Conservation (phyloP, 306 rosid species). For the Parietaria judaica region DNA sequence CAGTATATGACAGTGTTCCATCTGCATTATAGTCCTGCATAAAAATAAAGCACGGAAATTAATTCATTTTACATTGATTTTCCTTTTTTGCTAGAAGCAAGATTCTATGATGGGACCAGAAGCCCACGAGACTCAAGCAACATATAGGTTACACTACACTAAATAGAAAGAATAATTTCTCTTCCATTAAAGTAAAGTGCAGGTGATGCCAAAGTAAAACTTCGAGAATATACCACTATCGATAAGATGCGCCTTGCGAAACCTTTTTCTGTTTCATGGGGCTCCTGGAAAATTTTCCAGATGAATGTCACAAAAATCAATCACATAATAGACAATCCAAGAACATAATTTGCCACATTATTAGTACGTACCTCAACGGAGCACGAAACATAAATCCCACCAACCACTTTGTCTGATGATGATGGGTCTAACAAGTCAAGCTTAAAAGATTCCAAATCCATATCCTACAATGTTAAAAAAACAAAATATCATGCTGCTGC, state of each 20-base stretch:
- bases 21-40: slow-evolving; percentile 84
- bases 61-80: slow-evolving; percentile 2
- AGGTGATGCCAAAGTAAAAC: not conserved
- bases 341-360: not conserved
- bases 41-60: slow-evolving; percentile 16
- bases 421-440: slow-evolving; percentile 74
- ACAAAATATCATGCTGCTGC: not conserved
- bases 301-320: slow-evolving; percentile 21
- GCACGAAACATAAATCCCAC: slow-evolving; percentile 64
- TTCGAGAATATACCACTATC: slow-evolving; percentile 64
- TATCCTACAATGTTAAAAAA: slow-evolving; percentile 44
- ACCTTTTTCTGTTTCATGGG: slow-evolving; percentile 72
- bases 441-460: slow-evolving; percentile 40
- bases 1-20: slow-evolving; percentile 73
- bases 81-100: not conserved
- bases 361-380: slow-evolving; percentile 58
- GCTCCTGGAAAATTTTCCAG: slow-evolving; percentile 56
- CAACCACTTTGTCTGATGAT: slow-evolving; percentile 52
- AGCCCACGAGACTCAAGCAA: no score
- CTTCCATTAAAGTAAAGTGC: not conserved
- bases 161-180: no score
- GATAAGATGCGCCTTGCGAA: slow-evolving; percentile 88
- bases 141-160: no score
- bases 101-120: no score
- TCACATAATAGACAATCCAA: slow-evolving; percentile 12